phyloP scores from a whole-genome alignment of 169 alveolate species.

The Cryptosporidium andersoni region DNA sequence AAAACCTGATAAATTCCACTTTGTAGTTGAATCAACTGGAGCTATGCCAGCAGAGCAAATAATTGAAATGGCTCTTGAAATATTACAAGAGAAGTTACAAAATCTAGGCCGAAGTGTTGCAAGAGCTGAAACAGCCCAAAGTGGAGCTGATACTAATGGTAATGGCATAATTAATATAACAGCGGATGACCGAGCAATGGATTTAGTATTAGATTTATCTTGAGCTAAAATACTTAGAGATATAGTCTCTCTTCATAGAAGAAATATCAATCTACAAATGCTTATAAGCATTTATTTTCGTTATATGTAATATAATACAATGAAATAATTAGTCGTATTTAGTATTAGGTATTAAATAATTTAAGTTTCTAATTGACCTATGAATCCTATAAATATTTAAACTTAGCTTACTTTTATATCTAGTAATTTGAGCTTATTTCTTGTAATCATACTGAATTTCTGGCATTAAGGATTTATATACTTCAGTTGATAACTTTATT shows the following conservation, averaged over 20 bases:
- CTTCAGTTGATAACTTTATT: too few relatives aligned
- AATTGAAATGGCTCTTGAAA: conserved; percentile 86
- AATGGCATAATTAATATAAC: conserved; percentile 35
- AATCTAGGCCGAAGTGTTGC: conserved; percentile 50
- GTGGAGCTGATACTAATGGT: conserved; percentile 38
- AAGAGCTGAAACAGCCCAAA: conserved; percentile 61
- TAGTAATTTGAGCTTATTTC: too few relatives aligned
- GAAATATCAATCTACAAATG: neutral
- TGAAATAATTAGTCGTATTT: neutral
- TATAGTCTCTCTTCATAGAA: too few relatives aligned
- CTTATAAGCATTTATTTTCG: neutral
- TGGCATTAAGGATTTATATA: too few relatives aligned
- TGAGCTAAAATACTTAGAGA: neutral
- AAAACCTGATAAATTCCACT: conserved; percentile 80
- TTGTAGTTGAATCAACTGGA: conserved; percentile 92
- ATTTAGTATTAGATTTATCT: conserved; percentile 60
- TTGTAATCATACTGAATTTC: too few relatives aligned
- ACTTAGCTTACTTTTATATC: too few relatives aligned
- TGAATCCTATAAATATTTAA: too few relatives aligned
- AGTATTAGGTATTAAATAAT: too few relatives aligned
- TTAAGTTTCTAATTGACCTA: too few relatives aligned
- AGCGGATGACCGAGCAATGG: conserved; percentile 69
- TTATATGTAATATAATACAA: neutral
- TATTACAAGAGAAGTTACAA: conserved; percentile 81
- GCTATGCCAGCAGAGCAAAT: conserved; percentile 92